Conservation (phyloP, 805 yeast species). For the Candida tallmaniae region DNA sequence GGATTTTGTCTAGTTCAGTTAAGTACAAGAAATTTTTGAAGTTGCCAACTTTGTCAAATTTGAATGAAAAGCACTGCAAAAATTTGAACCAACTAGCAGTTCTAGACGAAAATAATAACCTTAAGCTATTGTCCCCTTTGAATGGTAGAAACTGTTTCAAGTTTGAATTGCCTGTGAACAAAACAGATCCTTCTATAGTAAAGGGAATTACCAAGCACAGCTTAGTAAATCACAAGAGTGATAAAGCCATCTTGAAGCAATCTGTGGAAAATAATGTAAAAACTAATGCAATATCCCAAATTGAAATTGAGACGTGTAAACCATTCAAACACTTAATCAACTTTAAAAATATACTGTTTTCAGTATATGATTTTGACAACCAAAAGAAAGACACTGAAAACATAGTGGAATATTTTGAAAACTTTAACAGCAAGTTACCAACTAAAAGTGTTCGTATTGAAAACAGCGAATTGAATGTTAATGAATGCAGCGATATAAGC, state of each 20-base stretch:
- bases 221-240: conserved; percentile 12
- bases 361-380: conserved; percentile 20
- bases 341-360: conserved; percentile 26
- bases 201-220: conserved; percentile 8
- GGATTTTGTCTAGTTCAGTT: conserved; percentile 39
- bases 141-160: conserved; percentile 35
- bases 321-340: conserved; percentile 32
- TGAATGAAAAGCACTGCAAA: conserved; percentile 2
- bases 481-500: neutral
- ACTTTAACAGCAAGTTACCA: conserved; percentile 19
- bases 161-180: conserved; percentile 36
- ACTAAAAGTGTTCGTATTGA: conserved; percentile 11
- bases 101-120: conserved; percentile 24
- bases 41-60: conserved; percentile 24
- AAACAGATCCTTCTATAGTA: conserved; percentile 6
- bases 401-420: conserved; percentile 17
- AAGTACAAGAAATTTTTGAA: conserved; percentile 14
- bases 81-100: conserved; percentile 28
- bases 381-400: conserved; percentile 10
- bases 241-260: neutral
- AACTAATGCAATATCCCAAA: conserved; percentile 32
- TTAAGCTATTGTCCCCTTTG: conserved; percentile 32
- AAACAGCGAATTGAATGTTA: neutral
- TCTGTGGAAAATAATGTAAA: neutral
- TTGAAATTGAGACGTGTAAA: conserved; percentile 54